phyloP scores from a whole-genome alignment of 192 early-diverging fungal species.

The Gigaspora rosea region DNA sequence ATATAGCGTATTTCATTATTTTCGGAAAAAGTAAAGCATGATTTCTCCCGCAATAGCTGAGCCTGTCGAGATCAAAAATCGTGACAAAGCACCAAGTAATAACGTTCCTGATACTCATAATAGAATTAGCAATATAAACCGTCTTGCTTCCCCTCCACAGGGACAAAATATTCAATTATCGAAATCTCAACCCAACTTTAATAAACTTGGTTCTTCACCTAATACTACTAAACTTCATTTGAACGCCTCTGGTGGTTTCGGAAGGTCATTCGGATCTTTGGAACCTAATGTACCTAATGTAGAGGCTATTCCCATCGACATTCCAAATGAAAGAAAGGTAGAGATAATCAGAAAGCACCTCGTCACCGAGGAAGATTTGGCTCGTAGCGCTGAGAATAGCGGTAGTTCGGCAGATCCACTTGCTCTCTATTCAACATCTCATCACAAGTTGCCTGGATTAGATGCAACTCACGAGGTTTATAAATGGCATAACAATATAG shows the following conservation, averaged over 20 bases:
- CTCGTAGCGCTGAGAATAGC: slow-evolving; percentile 41
- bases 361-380: slow-evolving; percentile 57
- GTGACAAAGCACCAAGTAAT: not conserved
- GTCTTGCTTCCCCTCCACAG: not conserved
- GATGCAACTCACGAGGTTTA: slow-evolving; percentile 89
- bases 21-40: not conserved
- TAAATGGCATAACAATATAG: slow-evolving; percentile 78
- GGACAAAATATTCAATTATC: not conserved
- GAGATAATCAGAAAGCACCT: slow-evolving; percentile 72
- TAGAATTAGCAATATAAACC: not conserved
- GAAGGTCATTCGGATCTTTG: slow-evolving; percentile 17
- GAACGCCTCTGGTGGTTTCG: not conserved
- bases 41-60: not conserved
- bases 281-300: not conserved
- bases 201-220: not conserved
- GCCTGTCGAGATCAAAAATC: not conserved
- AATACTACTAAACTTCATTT: not conserved
- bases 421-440: slow-evolving; percentile 38
- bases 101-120: not conserved
- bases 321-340: slow-evolving; percentile 58
- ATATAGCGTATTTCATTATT: not conserved
- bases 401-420: slow-evolving; percentile 26
- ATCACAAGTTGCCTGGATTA: slow-evolving; percentile 66
- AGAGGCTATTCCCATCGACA: slow-evolving; percentile 35
- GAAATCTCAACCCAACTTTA: not conserved